Base-by-base conservation (phyloP, 768 basidiomycete genomes). In the Russula brevipes region DNA sequence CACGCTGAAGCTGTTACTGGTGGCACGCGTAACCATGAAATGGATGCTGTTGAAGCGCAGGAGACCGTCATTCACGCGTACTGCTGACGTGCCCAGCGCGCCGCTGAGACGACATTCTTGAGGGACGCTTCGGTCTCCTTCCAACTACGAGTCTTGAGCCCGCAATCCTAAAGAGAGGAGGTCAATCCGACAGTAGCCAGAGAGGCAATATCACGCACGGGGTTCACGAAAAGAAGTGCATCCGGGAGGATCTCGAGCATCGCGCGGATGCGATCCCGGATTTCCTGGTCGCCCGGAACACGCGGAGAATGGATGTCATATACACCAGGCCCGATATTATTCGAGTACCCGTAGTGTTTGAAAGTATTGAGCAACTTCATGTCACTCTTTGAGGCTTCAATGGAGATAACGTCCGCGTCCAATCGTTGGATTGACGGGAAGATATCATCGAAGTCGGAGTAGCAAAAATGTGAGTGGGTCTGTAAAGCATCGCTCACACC, bases 281-380 rank as follows among this genome's bases (percentile, higher is more conserved):
- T 94, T 81, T 99, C 97, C 75, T 94, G 83, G 70, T 87, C 85
- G 64, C 85, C 79, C 50, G 97, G 97, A 67, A 99, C 91, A 85
- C 97, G 94, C 66, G 97, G 97, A 70, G 95, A 98, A 82, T 98
- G 97, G 79, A 99, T 97, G 76, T 98, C 95, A 74, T 97, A 97
- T 73, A 97, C 93, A 83, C 94, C 96, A 19, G 96, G 96, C 62
- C 96, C 94, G 73, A 98, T 98, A 79, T 92, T 87, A 82, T 94
- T 96, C 61, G 91, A 89, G 83, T 98, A 98, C 49, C 91, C 90
- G 76, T 92, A 90, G 63, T 89, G 81, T 82, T 91, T 87, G 89
- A 98, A 99, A 71, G 93, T 94, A 66, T 86, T 84, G 72, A 99
- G 80, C 64, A 99, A 84, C 81, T 98, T 98, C 88, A 98, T 88